Conservation (phyloP, 1,284 basidiomycete species). For the Ceratobasidium sp. region DNA sequence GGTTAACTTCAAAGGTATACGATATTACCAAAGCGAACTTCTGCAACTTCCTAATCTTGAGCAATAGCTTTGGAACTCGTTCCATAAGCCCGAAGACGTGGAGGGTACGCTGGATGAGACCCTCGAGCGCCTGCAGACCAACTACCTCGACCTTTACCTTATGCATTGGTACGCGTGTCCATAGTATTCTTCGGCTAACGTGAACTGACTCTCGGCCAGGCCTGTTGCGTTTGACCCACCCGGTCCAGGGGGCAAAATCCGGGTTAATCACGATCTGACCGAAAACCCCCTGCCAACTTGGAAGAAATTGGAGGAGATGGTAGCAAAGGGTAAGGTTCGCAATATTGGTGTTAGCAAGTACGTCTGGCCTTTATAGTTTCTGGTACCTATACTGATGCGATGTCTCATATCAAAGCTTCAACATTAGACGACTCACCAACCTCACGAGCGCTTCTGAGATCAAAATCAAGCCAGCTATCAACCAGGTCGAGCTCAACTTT, state of each 20-base stretch:
- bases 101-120: slow-evolving; percentile 61
- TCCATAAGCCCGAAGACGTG: slow-evolving; percentile 60
- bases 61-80: slow-evolving; percentile 56
- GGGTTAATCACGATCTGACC: slow-evolving; percentile 73
- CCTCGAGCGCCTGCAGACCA: slow-evolving; percentile 61
- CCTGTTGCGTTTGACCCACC: slow-evolving; percentile 75
- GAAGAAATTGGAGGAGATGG: slow-evolving; percentile 62
- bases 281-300: slow-evolving; percentile 76
- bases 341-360: slow-evolving; percentile 63
- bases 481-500: slow-evolving; percentile 87
- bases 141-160: slow-evolving; percentile 67
- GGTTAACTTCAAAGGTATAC: slow-evolving; percentile 59
- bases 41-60: not conserved
- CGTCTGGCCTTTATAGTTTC: not conserved
- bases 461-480: slow-evolving; percentile 71
- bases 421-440: slow-evolving; percentile 67
- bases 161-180: slow-evolving; percentile 58
- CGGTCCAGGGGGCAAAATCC: slow-evolving; percentile 59
- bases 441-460: slow-evolving; percentile 74
- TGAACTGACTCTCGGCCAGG: slow-evolving; percentile 62
- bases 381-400: not conserved
- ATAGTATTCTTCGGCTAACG: slow-evolving; percentile 55
- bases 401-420: slow-evolving; percentile 62
- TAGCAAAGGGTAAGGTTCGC: slow-evolving; percentile 60
- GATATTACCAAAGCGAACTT: not conserved